Conservation (phyloP, 805 yeast species). For the Kazachstania africana region DNA sequence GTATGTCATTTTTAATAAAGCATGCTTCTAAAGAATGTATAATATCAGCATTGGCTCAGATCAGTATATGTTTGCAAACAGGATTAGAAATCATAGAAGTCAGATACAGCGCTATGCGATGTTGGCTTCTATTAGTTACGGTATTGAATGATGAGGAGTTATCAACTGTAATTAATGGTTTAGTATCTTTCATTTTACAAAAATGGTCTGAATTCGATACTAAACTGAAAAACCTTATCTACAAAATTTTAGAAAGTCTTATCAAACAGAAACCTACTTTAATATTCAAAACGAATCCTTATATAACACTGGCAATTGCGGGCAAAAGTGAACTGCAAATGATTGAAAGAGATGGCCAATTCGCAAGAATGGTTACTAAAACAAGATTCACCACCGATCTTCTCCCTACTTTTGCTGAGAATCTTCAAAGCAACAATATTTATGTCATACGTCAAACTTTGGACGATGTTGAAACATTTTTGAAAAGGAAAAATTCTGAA, state of each 20-base stretch:
- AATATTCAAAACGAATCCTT: slow-evolving; percentile 17
- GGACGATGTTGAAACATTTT: slow-evolving; percentile 45
- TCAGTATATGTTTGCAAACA: slow-evolving; percentile 75
- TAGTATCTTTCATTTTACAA: slow-evolving; percentile 63
- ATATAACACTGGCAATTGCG: slow-evolving; percentile 59
- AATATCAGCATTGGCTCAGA: slow-evolving; percentile 67
- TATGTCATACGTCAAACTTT: slow-evolving; percentile 66
- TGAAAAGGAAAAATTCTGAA: slow-evolving; percentile 38
- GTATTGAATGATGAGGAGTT: slow-evolving; percentile 46
- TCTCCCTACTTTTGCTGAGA: slow-evolving; percentile 17
- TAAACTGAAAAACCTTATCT: slow-evolving; percentile 40
- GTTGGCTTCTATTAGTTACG: slow-evolving; percentile 54
- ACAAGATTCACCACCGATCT: slow-evolving; percentile 14
- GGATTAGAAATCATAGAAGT: slow-evolving; percentile 55
- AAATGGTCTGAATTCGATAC: slow-evolving; percentile 43
- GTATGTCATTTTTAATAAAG: slow-evolving; percentile 55
- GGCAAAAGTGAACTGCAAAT: slow-evolving; percentile 42
- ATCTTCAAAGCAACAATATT: slow-evolving; percentile 23
- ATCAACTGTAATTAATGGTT: slow-evolving; percentile 57
- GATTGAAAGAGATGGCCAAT: slow-evolving; percentile 40
- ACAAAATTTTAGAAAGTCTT: slow-evolving; percentile 34
- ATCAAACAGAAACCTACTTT: slow-evolving; percentile 12
- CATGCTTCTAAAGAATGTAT: slow-evolving; percentile 39
- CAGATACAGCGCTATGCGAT: slow-evolving; percentile 47
- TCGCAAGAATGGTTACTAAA: slow-evolving; percentile 34